Percentiles rank a stretch among this genome's conserved stretches.
Conservation (phyloP, 1,139 yeast genomes). For the Geotrichum phurueaensis region DNA sequence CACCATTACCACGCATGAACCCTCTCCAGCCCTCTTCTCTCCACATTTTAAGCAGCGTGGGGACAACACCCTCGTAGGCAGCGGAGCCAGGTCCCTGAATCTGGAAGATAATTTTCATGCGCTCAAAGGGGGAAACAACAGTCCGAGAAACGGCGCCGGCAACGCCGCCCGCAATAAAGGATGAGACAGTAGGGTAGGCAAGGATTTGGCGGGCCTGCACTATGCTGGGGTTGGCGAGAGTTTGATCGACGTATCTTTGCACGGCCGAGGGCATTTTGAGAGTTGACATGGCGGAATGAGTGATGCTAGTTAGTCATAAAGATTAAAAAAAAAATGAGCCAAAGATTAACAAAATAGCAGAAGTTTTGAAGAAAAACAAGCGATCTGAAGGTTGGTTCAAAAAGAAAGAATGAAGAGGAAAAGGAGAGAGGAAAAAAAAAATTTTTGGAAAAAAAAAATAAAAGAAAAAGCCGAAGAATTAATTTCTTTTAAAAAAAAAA, state of each 20-base stretch:
- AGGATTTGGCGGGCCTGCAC: slow-evolving; percentile 22
- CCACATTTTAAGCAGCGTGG: slow-evolving; percentile 75
- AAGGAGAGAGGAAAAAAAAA: not conserved
- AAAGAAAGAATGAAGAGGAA: not conserved
- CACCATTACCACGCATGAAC: slow-evolving; percentile 80
- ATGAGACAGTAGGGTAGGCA: slow-evolving; percentile 41
- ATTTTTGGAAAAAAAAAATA: not conserved
- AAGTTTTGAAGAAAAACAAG: not conserved
- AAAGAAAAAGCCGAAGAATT: not conserved
- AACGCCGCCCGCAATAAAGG: slow-evolving; percentile 68
- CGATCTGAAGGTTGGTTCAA: not conserved
- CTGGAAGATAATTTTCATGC: slow-evolving; percentile 88
- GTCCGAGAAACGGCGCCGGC: slow-evolving; percentile 95
- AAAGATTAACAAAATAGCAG: not conserved
- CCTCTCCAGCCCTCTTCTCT: slow-evolving; percentile 87
- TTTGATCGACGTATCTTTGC: slow-evolving; percentile 3
- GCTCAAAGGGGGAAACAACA: slow-evolving; percentile 88
- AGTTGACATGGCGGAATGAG: not conserved
- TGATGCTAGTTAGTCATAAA: not conserved
- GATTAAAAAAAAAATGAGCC: not conserved
- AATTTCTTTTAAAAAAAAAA: not conserved
- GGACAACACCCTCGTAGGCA: slow-evolving; percentile 60
- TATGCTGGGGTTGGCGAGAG: slow-evolving; percentile 12
- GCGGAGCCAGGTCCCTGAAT: slow-evolving; percentile 72
- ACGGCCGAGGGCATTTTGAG: slow-evolving; percentile 7